Evolutionary conservation across 208 protist species (phyloP), one percentile per base, ranked within the genome.

Genomic region (Trypanosomatidae sp.): DNA sequence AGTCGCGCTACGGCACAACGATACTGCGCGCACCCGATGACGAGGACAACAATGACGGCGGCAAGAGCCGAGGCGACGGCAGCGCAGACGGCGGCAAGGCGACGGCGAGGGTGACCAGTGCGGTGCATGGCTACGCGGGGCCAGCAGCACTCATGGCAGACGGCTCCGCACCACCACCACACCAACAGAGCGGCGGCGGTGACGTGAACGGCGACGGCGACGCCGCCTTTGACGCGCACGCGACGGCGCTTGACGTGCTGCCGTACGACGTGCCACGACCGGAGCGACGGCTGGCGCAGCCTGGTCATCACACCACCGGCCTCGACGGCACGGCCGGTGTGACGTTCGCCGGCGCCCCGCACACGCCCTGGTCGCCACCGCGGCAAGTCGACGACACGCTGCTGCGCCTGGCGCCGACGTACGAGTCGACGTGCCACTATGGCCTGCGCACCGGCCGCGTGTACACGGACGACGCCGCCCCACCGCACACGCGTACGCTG

Each of bases 401-500:
- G 47, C 58, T 89, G 37, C 80, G 80, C 3, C 54, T 83, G 3
- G 63, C 57, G 3, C 74, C 66, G 3, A 66, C 52, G 15, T 89
- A 83, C 39, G 80, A 89, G 48, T 86, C 75, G 22, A 89, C 69
- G 16, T 80, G 62, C 49, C 80, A 89, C 53, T 73, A 89, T 59
- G 61, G 75, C 11, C 61, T 81, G 6, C 80, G 80, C 28, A 89
- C 80, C 1, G 80, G 80, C 4, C 66, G 48, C 10, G 71, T 70
- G 58, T 89, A 82, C 41, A 80, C 61, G 10, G 72, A 79, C 20
- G 80, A 85, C 33, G 40, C 65, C 48, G 80, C 80, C 10, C 80
- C 71, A 6, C 42, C 63, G 22, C 80, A 71, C 21, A 51, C 60
- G 32, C 57, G 60, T 39, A 83, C 65, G 18, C 66, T 89, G 19